Evolutionary conservation across 2,329 filamentous ascomycete genomes (phyloP), one percentile per base, ranked within the genome.

Genomic region (Microdochium paspali): DNA sequence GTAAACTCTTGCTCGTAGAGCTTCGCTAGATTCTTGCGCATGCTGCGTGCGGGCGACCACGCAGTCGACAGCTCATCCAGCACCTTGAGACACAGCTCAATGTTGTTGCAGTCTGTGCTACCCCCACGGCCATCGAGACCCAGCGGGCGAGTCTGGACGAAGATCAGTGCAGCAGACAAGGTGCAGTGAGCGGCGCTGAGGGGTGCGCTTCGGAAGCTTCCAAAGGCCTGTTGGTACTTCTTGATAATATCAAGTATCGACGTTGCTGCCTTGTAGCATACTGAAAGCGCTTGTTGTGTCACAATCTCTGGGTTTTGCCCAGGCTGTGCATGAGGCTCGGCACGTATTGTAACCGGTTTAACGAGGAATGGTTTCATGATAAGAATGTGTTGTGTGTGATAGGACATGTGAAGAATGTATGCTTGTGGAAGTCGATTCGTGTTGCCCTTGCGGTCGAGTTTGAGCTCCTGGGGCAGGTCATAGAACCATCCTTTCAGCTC

Each of bases 401-500:
- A 65, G 15, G 61, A 53, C 63, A 66, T 66, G 46, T 56, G 59
- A 12, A 65, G 51, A 1, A 54, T 60, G 43, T 64, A 65, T 2
- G 54, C 53, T 46, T 63, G 61, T 1, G 64, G 59, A 9, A 60
- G 2, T 12, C 52, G 47, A 30, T 49, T 51, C 31, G 46, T 51
- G 2, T 47, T 49, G 5, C 50, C 35, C 35, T 40, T 52, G 10
- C 53, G 52, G 25, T 63, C 58, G 30, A 63, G 52, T n/a, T 58
- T 56, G 0, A 66, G 53, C 12, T 58, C 56, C 1, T 55, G 49
- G 1, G 63, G 55, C 2, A 66, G 56, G 42, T 65, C 59, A 28
- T 66, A 65, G 46, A 60, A 54, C 63, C 63, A 65, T 2, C 54
- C 61, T 48, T 59, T 62, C 2, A 66, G 54, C 32, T 64, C 58